Conservation (phyloP, 768 basidiomycete genomes). For the Rhodotorula paludigena region DNA sequence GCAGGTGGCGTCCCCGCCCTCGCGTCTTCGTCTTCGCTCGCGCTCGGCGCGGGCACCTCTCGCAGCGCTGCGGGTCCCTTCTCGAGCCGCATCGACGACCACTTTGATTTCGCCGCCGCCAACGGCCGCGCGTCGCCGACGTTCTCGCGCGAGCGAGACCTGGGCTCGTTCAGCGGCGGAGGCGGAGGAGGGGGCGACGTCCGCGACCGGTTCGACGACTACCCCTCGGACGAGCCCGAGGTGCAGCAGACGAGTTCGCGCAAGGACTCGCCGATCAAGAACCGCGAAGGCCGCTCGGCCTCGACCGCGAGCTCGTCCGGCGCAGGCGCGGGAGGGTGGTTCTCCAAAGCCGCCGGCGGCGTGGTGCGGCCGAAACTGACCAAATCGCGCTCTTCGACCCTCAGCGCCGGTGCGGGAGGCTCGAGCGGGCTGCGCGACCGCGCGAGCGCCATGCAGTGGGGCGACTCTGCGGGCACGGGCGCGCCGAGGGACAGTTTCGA, state of each 20-base stretch:
- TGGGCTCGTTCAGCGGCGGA: too few relatives aligned
- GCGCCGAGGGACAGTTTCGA: slow-evolving; percentile 8
- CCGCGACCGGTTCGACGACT: too few relatives aligned
- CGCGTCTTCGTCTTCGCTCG: not conserved
- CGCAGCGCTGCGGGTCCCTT: slow-evolving; percentile 7
- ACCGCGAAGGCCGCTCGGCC: not conserved
- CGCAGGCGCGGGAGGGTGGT: too few relatives aligned
- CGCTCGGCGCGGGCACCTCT: too few relatives aligned
- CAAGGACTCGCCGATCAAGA: slow-evolving; percentile 2
- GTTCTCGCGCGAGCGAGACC: too few relatives aligned
- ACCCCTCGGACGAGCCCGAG: too few relatives aligned
- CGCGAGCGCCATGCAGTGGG: slow-evolving; percentile 19
- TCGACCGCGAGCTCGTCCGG: not conserved
- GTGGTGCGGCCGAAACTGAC: slow-evolving; percentile 7
- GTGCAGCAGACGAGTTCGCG: too few relatives aligned
- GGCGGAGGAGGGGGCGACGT: too few relatives aligned
- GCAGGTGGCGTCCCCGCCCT: not conserved
- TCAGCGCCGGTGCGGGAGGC: not conserved
- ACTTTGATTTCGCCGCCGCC: not conserved
- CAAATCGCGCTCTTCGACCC: slow-evolving; percentile 6
- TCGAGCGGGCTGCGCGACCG: slow-evolving; percentile 16
- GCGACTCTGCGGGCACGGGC: not conserved
- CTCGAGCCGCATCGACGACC: slow-evolving; percentile 8
- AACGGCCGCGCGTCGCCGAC: not conserved
- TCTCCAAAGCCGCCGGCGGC: not conserved